phyloP scores from a whole-genome alignment of 495 filamentous ascomycete genomes.

The Penicillium dipodomyicola region DNA sequence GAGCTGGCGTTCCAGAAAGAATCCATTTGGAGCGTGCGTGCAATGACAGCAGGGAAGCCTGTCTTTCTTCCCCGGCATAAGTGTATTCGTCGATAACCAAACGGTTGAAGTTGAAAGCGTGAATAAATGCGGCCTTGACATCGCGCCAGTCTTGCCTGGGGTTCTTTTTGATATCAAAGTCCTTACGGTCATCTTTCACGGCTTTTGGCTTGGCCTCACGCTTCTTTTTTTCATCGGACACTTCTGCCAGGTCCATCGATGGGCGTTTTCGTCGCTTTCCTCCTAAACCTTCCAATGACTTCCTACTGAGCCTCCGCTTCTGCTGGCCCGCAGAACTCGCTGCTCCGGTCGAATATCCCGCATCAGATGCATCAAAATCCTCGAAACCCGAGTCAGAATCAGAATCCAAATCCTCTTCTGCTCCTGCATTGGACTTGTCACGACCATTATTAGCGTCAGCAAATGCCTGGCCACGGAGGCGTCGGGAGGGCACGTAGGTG shows the following conservation, averaged over 20 bases:
- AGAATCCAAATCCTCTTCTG: background rate
- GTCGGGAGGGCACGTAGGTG: constrained; percentile 34
- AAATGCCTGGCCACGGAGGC: constrained; percentile 29
- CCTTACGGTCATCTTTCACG: constrained; percentile 22
- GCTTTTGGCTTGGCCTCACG: constrained; percentile 9
- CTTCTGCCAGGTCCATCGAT: constrained; percentile 1
- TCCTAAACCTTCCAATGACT: background rate
- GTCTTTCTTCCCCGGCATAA: constrained; percentile 45
- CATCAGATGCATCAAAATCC: constrained; percentile 5
- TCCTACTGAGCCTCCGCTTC: background rate
- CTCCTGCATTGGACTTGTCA: background rate
- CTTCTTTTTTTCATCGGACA: constrained; percentile 10
- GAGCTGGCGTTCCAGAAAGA: constrained; percentile 63
- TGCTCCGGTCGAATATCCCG: no score
- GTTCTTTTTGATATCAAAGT: constrained; percentile 27
- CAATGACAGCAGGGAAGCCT: constrained; percentile 32
- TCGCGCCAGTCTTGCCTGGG: constrained; percentile 14
- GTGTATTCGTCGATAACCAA: constrained; percentile 70
- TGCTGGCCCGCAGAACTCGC: background rate
- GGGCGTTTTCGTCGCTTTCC: background rate
- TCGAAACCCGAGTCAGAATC: constrained; percentile 3
- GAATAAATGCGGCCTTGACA: constrained; percentile 43
- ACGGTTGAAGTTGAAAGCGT: constrained; percentile 61
- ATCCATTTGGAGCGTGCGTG: constrained; percentile 60
- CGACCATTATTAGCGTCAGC: background rate